These are phyloP conservation scores for Epichloe hybrida DNA, from an alignment of 2,329 filamentous ascomycete genomes.

Conservation along the genomic window DNA sequence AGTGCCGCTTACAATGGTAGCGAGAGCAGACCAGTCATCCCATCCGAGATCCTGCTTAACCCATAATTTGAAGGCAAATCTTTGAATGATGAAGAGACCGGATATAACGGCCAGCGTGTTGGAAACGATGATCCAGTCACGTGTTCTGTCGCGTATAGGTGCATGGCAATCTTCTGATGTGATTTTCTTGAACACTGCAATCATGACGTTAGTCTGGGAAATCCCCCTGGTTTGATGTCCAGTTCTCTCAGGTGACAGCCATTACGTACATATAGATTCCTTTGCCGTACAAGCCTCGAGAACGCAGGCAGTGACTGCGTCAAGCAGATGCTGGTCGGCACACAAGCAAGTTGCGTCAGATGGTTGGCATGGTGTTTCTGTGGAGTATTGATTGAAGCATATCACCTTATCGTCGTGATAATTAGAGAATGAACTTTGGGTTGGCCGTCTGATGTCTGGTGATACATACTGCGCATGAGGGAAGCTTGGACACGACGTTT, in stretches of 20 bases:
- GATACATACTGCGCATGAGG: not conserved
- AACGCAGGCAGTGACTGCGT: not conserved
- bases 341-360: slow-evolving; percentile 1
- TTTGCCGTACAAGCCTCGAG: not conserved
- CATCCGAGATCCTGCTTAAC: slow-evolving; percentile 16
- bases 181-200: slow-evolving; percentile 3
- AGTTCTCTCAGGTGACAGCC: no score
- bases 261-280: not conserved
- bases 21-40: slow-evolving; percentile 14
- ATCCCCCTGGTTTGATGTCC: no score
- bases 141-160: slow-evolving; percentile 5
- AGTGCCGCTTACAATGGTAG: slow-evolving; percentile 9
- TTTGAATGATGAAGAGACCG: slow-evolving; percentile 20
- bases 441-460: not conserved
- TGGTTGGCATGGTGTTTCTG: not conserved
- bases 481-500: not conserved
- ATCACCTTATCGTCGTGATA: not conserved
- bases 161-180: slow-evolving; percentile 7
- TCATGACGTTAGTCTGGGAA: no score
- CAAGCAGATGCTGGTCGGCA: not conserved
- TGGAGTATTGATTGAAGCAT: not conserved
- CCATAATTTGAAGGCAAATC: slow-evolving; percentile 17
- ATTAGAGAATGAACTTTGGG: not conserved
- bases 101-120: slow-evolving; percentile 15
- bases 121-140: slow-evolving; percentile 5